phyloP scores from a whole-genome alignment of 768 basidiomycete species.

The Tulasnella sp. region DNA sequence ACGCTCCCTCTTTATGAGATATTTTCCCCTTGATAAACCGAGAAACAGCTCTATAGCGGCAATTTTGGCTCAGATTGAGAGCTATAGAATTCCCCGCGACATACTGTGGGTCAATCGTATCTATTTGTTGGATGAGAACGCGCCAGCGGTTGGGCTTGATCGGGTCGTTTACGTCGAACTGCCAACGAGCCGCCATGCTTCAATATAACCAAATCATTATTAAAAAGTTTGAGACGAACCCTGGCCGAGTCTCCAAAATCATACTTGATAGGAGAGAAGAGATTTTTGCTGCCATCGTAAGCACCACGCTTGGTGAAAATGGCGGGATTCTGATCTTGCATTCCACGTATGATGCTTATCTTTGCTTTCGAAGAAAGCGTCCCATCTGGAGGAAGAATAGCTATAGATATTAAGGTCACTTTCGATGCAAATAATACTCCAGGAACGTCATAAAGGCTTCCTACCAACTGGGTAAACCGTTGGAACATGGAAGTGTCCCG shows the following conservation, averaged over 20 bases:
- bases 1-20: slow-evolving; percentile 60
- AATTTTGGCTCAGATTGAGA: no score
- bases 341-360: slow-evolving; percentile 40
- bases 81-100: background rate
- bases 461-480: background rate
- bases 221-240: slow-evolving; percentile 37
- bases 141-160: slow-evolving; percentile 51
- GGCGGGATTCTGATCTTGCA: slow-evolving; percentile 1
- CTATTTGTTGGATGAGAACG: slow-evolving; percentile 39
- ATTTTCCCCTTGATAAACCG: slow-evolving; percentile 54
- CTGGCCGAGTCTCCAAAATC: slow-evolving; percentile 35
- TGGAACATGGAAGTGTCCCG: background rate
- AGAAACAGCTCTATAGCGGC: slow-evolving; percentile 49
- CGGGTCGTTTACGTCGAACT: slow-evolving; percentile 33
- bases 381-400: slow-evolving; percentile 45
- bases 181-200: background rate
- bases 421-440: background rate
- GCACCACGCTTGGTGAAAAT: background rate
- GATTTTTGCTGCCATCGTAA: slow-evolving; percentile 18
- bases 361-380: slow-evolving; percentile 61
- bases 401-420: background rate
- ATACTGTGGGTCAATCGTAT: background rate
- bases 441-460: background rate
- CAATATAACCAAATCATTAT: background rate
- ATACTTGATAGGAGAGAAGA: background rate